Conservation (phyloP, 2,329 filamentous ascomycete species). For the Aspergillus brasiliensis region DNA sequence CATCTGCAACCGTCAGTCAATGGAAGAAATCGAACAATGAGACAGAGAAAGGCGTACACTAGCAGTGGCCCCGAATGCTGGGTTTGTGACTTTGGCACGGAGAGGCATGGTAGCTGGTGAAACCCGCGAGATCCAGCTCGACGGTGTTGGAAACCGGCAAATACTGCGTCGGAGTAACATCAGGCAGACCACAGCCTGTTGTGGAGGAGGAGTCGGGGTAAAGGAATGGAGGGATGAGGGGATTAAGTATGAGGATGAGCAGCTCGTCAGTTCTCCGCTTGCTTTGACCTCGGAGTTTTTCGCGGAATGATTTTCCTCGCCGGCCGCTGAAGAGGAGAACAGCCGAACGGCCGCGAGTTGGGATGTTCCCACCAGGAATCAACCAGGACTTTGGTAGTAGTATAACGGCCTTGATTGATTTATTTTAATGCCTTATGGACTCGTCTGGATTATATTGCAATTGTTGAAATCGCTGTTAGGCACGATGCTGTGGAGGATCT, state of each 20-base stretch:
- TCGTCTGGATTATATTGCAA: no score
- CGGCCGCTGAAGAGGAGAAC: conserved; percentile 12
- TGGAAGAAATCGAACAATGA: not conserved
- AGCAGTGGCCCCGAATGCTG: conserved; percentile 56
- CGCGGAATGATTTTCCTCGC: conserved; percentile 23
- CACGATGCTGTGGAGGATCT: not conserved
- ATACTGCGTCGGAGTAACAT: conserved; percentile 49
- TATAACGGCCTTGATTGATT: not conserved
- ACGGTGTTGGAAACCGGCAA: conserved; percentile 43
- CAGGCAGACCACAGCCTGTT: conserved; percentile 30
- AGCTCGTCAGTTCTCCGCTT: conserved; percentile 28
- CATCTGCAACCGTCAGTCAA: conserved; percentile 42
- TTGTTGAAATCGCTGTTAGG: not conserved
- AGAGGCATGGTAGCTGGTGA: conserved; percentile 69
- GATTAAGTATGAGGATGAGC: conserved; percentile 24
- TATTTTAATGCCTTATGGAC: not conserved
- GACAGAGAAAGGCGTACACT: conserved; percentile 48
- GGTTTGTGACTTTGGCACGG: conserved; percentile 70
- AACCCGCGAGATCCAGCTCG: conserved; percentile 51
- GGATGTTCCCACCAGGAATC: not conserved
- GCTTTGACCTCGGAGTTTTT: conserved; percentile 38
- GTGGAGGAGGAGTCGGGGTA: conserved; percentile 12
- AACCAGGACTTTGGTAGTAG: not conserved
- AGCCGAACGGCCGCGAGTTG: not conserved
- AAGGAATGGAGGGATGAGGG: conserved; percentile 15